These are phyloP conservation scores for Blumeria graminis DNA, from an alignment of 2,329 filamentous ascomycete genomes.

Conservation along the genomic window DNA sequence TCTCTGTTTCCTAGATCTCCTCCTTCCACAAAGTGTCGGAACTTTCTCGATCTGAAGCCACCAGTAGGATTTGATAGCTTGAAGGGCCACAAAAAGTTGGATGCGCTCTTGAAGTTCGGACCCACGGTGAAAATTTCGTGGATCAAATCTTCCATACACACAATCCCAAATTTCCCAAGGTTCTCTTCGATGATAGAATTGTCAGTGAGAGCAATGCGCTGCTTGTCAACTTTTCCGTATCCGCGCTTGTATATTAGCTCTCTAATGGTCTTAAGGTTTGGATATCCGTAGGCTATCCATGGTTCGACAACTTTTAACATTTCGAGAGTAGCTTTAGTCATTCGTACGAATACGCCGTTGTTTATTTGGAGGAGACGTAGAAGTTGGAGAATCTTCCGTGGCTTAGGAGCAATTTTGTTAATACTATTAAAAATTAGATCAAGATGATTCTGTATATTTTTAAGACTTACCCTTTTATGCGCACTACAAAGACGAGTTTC, in stretches of 20 bases:
- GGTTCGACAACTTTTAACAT: conserved; percentile 98
- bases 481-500: conserved; percentile 92
- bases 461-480: conserved; percentile 70
- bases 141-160: conserved; percentile 97
- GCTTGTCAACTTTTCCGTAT: conserved; percentile 97
- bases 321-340: conserved; percentile 94
- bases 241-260: conserved; percentile 99
- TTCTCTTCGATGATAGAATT: conserved; percentile 92
- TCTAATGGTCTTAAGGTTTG: conserved; percentile 96
- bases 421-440: conserved; percentile 37
- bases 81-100: conserved; percentile 98
- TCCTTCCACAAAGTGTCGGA: conserved; percentile 30
- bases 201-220: conserved; percentile 88
- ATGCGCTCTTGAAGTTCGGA: conserved; percentile 97
- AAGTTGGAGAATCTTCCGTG: conserved; percentile 98
- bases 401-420: conserved; percentile 99
- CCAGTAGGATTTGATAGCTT: conserved; percentile 97
- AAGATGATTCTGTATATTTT: background rate
- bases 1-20: conserved; percentile 98
- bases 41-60: conserved; percentile 78
- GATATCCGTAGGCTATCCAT: conserved; percentile 97
- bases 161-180: conserved; percentile 95
- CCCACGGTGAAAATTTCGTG: conserved; percentile 98
- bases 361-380: conserved; percentile 99
- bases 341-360: conserved; percentile 93